Base-by-base conservation (phyloP, 164 flowering plant species). In the Magnolia kwangsiensis region DNA sequence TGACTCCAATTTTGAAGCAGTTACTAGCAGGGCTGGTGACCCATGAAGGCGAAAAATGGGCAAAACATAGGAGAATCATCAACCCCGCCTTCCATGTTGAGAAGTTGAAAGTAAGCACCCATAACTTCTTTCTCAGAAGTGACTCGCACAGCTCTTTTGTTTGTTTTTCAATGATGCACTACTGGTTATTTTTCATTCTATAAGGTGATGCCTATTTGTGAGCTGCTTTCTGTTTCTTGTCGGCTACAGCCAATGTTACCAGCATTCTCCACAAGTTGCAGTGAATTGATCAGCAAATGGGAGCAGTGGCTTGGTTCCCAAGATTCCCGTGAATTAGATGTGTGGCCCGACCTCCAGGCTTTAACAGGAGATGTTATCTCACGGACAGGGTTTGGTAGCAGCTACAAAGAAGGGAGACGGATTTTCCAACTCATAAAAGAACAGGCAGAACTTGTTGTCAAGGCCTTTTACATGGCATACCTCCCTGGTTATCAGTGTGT, bases 41-140 rank as follows among this genome's bases (percentile, higher is more conserved):
- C 27, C 50, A 50, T 18, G 78, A 81, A 19, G 82, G 82, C 0
- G 83, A 81, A 23, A 63, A 83, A 73, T 83, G 85, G 85, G 81
- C 45, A 27, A 80, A 67, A 65, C 85, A 76, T 55, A 78, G 83
- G 77, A 77, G 78, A 65, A 79, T 77, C 59, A 69, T 83, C 74
- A 80, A 78, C 68, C 85, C 83, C 5, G 85, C 81, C 19, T 83
- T 83, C 73, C 80, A 80, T 64, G 6, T 66, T 7, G 80, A 83
- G 68, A 83, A 83, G 69, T 55, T 83, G n/a, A 83, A 83, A 81
- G 85, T 78, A 16, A 63, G 59, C 51, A 21, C 1, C 61, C 4
- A 10, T 1, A 8, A 10, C 8, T 37, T 37, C 45, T 3, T 37
- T 37, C 45, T 37, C 45, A 37, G 45, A 37, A 37, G 27, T 24